These are phyloP conservation scores for Pleurotus sapidus DNA, from an alignment of 768 basidiomycete species.

Conservation along the genomic window DNA sequence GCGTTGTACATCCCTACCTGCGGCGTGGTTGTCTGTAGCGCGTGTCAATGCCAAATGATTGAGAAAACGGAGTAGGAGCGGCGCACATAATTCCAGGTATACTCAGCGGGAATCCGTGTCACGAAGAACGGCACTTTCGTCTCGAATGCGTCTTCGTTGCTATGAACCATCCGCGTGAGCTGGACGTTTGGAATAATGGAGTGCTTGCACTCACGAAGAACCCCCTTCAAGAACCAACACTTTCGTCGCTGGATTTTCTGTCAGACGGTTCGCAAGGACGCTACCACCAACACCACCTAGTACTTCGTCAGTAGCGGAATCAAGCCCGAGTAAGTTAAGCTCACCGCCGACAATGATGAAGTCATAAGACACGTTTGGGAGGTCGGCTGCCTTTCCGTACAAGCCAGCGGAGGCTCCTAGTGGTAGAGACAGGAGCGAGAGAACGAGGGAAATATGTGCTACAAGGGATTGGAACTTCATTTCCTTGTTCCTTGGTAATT, in stretches of 20 bases:
- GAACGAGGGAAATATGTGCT: neutral
- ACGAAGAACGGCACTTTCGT: constrained; percentile 7
- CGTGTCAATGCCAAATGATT: neutral
- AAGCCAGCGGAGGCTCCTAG: neutral
- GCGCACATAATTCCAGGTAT: constrained; percentile 19
- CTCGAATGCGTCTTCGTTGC: neutral
- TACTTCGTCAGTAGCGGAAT: neutral
- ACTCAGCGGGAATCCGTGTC: constrained; percentile 6
- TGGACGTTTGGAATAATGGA: neutral
- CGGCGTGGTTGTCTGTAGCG: constrained; percentile 13
- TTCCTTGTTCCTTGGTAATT: neutral
- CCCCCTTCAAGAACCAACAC: constrained; percentile 7
- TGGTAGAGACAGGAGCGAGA: neutral
- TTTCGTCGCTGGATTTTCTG: neutral
- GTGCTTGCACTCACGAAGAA: neutral
- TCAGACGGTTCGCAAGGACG: constrained; percentile 8
- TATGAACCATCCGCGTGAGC: neutral
- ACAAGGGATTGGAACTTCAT: neutral
- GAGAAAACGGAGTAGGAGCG: neutral
- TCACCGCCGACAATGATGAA: constrained; percentile 11
- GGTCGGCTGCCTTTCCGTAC: neutral
- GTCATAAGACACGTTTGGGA: constrained; percentile 4
- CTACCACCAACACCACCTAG: constrained; percentile 7
- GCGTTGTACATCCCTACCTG: constrained; percentile 14
- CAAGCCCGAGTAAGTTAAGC: neutral